Evolutionary conservation across 2,329 filamentous ascomycete genomes (phyloP).

Genomic region (Nemania abortiva): DNA sequence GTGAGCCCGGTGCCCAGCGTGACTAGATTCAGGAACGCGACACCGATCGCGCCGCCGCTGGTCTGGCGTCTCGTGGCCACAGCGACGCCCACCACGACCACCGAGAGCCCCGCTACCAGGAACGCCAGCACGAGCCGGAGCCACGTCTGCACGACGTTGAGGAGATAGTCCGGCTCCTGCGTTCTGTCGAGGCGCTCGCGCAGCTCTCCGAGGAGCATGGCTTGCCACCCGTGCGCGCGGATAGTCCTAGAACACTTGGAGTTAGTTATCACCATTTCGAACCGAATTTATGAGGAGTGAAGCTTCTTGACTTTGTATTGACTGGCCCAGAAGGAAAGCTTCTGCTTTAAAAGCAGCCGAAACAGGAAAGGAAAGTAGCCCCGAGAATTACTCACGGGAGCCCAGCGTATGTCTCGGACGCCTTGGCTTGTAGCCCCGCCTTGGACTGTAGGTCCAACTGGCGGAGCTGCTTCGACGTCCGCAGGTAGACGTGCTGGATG

Average conservation of each 20-base stretch:
- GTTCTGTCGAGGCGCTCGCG: constrained; percentile 58
- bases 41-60: constrained; percentile 52
- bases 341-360: too few species aligned
- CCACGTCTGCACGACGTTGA: constrained; percentile 66
- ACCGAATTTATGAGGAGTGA: too few species aligned
- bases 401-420: constrained; percentile 58
- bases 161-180: constrained; percentile 65
- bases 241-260: too few species aligned
- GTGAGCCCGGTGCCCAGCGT: constrained; percentile 44
- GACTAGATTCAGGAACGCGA: constrained; percentile 54
- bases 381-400: too few species aligned
- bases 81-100: constrained; percentile 59
- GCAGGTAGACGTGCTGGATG: constrained; percentile 60
- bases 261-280: too few species aligned
- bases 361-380: too few species aligned
- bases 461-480: constrained; percentile 61
- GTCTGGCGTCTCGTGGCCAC: constrained; percentile 53
- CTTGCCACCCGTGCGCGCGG: constrained; percentile 60
- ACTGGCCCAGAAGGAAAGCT: too few species aligned
- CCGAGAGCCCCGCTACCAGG: constrained; percentile 62
- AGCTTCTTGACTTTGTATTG: too few species aligned
- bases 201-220: constrained; percentile 50
- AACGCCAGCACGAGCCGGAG: constrained; percentile 64
- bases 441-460: constrained; percentile 62
- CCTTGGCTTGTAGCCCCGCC: constrained; percentile 60